Base-by-base conservation (phyloP, 345 rosid genomes). In the Corchorus capsularis region DNA sequence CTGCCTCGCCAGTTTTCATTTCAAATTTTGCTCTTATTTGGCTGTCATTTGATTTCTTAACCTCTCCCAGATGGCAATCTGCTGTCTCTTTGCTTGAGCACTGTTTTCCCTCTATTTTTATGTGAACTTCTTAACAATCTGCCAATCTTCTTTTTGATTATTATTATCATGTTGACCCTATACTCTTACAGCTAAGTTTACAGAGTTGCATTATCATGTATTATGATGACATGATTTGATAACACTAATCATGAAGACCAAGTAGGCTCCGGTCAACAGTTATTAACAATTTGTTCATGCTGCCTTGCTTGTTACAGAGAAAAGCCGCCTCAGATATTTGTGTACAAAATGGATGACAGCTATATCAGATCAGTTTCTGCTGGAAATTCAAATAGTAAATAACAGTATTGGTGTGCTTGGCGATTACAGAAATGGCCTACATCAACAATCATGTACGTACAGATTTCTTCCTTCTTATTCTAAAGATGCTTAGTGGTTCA, bases 251-350 rank as follows among this genome's bases (percentile, higher is more conserved):
- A 16, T 17, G 5, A 16, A n/a, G 49, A 12, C 3, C 39, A 8
- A 62, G 43, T 2, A 19, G 45, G 5, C 66, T 19, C 54, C 27
- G 37, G 10, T 56, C 63, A 11, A 10, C 34, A 13, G 73, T 52
- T 71, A 34, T 46, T 62, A 15, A 27, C 27, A 27, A 73, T 22
- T 15, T 47, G 7, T 59, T 45, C 19, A 68, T 62, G 27, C 10
- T n/a, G 43, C 17, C 68, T 52, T 27, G 62, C 56, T 65, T 73
- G 71, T 82, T 46, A 73, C 92, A 94, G 98, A 63, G 95, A 88
- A 84, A 86, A 77, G 15, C 63, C 87, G 20, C 89, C 97, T 63
- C 80, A 86, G 77, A 87, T 93, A 73, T 85, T 82, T 49, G 63
- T 94, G 69, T 82, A 84, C 79, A 85, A 79, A 77, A 60, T 74